These are phyloP conservation scores for Ilex paraguariensis DNA, from an alignment of 305 asterid genomes.

Conservation along the genomic window DNA sequence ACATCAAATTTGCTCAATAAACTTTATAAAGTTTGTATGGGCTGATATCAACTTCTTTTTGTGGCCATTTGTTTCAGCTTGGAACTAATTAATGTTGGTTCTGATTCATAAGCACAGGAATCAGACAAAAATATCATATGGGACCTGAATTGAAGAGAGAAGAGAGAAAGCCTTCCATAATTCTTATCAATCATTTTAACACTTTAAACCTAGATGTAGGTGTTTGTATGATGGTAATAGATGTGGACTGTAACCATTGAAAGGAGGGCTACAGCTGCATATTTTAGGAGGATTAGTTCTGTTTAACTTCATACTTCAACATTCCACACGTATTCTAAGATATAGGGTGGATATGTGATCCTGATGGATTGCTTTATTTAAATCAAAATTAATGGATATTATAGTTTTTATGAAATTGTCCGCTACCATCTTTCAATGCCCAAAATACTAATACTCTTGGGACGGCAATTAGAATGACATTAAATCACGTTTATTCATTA, in stretches of 20 bases:
- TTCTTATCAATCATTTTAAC: neutral
- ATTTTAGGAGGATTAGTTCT: neutral
- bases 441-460: too few relatives aligned
- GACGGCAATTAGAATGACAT: too few relatives aligned
- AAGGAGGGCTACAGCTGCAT: neutral
- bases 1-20: too few relatives aligned
- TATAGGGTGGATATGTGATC: too few relatives aligned
- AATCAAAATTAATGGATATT: too few relatives aligned
- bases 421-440: too few relatives aligned
- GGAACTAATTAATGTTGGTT: neutral
- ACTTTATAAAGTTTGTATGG: neutral
- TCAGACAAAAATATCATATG: neutral
- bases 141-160: neutral
- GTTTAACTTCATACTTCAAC: neutral
- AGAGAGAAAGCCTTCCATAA: neutral
- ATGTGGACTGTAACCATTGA: neutral
- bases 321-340: too few relatives aligned
- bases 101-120: neutral
- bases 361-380: too few relatives aligned
- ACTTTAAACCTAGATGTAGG: neutral
- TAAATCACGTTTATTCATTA: too few relatives aligned
- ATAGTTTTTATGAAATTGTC: too few relatives aligned
- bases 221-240: neutral
- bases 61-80: neutral
- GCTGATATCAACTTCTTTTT: neutral